These are phyloP conservation scores for Diplotaxis tenuifolia DNA, from an alignment of 345 rosid species.

Conservation along the genomic window DNA sequence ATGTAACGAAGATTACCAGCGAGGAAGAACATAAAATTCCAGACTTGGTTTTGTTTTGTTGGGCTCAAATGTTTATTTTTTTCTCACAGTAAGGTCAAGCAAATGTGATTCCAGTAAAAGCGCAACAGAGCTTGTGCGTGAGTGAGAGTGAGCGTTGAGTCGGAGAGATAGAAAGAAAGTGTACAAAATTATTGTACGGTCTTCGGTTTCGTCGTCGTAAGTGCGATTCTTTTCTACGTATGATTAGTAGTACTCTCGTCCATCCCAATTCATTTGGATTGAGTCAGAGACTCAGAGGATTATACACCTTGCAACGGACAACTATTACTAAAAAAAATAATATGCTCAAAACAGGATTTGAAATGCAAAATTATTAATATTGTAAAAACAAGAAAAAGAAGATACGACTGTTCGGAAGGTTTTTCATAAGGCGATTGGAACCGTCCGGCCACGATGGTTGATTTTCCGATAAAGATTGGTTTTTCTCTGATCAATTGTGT, in stretches of 20 bases:
- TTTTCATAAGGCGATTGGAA: too few species aligned
- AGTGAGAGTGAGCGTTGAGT: background rate
- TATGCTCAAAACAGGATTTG: too few species aligned
- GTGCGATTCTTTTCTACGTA: constrained; percentile 23
- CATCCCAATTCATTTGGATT: background rate
- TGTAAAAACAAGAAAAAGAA: too few species aligned
- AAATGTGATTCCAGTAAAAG: constrained; percentile 5
- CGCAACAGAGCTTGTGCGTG: constrained; percentile 5
- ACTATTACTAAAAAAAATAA: constrained; percentile 1
- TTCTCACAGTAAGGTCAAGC: background rate
- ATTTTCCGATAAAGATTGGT: too few species aligned
- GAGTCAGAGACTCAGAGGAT: background rate
- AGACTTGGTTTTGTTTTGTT: background rate
- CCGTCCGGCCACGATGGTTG: too few species aligned
- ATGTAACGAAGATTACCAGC: constrained; percentile 13
- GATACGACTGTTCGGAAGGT: too few species aligned
- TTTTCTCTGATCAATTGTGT: too few species aligned
- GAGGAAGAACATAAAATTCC: background rate
- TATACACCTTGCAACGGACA: constrained; percentile 16
- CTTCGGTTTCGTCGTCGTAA: constrained; percentile 10
- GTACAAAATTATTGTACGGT: background rate
- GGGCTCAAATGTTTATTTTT: background rate
- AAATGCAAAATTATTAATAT: too few species aligned
- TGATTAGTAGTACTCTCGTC: background rate
- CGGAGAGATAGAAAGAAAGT: background rate